A percentile compares a stretch with the other conserved stretches of the same genome.
Conservation (phyloP, 2,329 filamentous ascomycete genomes). For the Geosmithia morbida region DNA sequence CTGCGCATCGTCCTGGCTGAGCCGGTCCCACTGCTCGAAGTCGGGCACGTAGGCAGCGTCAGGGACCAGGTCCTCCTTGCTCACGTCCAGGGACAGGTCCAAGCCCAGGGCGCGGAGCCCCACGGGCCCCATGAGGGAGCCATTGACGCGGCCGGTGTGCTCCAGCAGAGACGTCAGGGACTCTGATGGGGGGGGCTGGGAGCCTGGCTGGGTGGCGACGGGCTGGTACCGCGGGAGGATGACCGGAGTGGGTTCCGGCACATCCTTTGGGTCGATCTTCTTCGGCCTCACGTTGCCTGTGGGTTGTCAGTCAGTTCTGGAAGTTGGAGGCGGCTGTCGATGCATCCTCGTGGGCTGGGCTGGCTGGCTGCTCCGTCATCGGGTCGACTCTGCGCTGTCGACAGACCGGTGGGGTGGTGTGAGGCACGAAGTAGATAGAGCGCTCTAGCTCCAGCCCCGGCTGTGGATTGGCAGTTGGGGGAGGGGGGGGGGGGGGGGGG, state of each 20-base stretch:
- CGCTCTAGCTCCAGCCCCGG: not conserved
- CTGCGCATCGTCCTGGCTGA: conserved; percentile 33
- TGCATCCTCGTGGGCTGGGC: too few relatives aligned
- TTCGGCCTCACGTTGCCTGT: conserved; percentile 7
- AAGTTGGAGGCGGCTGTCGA: not conserved
- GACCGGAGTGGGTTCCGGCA: conserved; percentile 42
- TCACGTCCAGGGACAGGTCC: conserved; percentile 35
- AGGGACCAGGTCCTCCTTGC: conserved; percentile 35
- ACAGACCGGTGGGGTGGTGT: too few relatives aligned
- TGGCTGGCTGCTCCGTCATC: too few relatives aligned
- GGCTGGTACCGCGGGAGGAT: conserved; percentile 31
- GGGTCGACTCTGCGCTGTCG: too few relatives aligned
- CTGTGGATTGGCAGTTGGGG: not conserved
- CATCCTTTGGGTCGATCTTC: conserved; percentile 29
- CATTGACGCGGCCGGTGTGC: conserved; percentile 32
- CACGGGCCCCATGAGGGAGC: conserved; percentile 16
- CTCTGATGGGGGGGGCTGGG: conserved; percentile 12
- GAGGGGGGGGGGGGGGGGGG: too few relatives aligned
- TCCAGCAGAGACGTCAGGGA: conserved; percentile 37
- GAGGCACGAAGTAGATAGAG: not conserved
- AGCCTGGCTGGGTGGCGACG: conserved; percentile 15
- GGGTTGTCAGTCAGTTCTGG: not conserved
- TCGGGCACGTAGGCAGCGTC: conserved; percentile 37
- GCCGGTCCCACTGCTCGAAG: conserved; percentile 33
- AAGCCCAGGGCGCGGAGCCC: conserved; percentile 45